A percentile compares a stretch with the other conserved stretches of the same genome.
phyloP scores from a whole-genome alignment of 768 basidiomycete genomes.

The Rickenella mellea region DNA sequence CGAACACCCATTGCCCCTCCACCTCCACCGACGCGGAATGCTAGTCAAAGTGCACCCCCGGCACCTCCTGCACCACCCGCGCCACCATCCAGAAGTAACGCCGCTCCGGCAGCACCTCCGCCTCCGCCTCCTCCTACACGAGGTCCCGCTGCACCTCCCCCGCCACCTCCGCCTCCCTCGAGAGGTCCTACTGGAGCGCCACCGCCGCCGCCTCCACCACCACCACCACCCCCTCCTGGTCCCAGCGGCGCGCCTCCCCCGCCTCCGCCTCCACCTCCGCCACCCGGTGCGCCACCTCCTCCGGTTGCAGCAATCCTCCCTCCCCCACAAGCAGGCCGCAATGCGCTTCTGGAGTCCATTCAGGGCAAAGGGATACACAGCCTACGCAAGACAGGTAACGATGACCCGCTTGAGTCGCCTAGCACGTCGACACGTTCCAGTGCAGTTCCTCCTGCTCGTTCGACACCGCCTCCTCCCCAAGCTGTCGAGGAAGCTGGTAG shows the following conservation, averaged over 20 bases:
- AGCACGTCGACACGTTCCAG: constrained; percentile 20
- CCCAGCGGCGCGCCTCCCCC: constrained; percentile 17
- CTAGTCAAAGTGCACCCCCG: constrained; percentile 22
- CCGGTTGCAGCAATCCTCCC: constrained; percentile 33
- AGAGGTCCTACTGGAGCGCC: constrained; percentile 12
- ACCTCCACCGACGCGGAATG: constrained; percentile 17
- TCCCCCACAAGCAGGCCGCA: constrained; percentile 40
- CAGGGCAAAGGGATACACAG: constrained; percentile 70
- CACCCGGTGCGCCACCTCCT: constrained; percentile 19
- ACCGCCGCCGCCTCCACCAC: constrained; percentile 22
- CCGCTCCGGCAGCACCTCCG: constrained; percentile 26
- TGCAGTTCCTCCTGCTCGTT: constrained; percentile 14
- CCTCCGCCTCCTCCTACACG: constrained; percentile 18
- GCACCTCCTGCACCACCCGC: constrained; percentile 28
- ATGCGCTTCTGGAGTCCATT: constrained; percentile 67
- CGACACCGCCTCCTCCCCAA: constrained; percentile 24
- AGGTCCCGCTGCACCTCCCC: constrained; percentile 22
- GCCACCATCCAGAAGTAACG: constrained; percentile 16
- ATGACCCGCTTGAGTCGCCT: no score
- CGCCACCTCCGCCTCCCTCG: constrained; percentile 35
- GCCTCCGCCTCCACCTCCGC: constrained; percentile 40
- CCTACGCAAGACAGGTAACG: constrained; percentile 51
- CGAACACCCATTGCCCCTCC: constrained; percentile 24
- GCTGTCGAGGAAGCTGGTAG: constrained; percentile 5
- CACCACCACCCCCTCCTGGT: constrained; percentile 12